Percentiles rank a stretch among this genome's conserved stretches.
phyloP scores from a whole-genome alignment of 495 filamentous ascomycete genomes.

The Achaetomiella virescens region DNA sequence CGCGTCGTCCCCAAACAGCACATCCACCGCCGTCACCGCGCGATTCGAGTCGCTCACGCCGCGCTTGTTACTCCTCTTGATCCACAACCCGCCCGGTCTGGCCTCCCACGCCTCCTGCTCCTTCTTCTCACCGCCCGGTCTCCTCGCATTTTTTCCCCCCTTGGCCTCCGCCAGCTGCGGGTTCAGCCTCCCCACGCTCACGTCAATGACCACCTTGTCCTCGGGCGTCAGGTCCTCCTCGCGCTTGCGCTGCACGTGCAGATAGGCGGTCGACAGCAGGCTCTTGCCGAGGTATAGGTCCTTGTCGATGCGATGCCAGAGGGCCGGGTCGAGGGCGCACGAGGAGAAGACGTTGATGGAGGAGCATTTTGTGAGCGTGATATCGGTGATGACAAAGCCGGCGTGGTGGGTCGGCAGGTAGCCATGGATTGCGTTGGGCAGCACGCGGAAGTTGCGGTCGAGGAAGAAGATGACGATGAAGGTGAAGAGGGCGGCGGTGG shows the following conservation, averaged over 20 bases:
- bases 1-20: constrained; percentile 89
- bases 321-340: constrained; percentile 68
- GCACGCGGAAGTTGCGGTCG: constrained; percentile 73
- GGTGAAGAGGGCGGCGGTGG: constrained; percentile 57
- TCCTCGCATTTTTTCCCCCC: background rate
- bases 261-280: constrained; percentile 71
- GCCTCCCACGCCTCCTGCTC: constrained; percentile 69
- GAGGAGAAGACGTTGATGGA: constrained; percentile 65
- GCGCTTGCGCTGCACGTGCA: constrained; percentile 79
- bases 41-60: constrained; percentile 72
- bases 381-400: constrained; percentile 79
- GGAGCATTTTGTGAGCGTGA: constrained; percentile 75
- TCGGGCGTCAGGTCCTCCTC: constrained; percentile 72
- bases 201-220: constrained; percentile 79
- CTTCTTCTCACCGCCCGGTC: constrained; percentile 20
- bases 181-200: constrained; percentile 71
- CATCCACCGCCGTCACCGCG: constrained; percentile 78
- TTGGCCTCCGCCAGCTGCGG: constrained; percentile 31
- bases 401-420: constrained; percentile 76
- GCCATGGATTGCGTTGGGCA: constrained; percentile 75
- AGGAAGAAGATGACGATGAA: constrained; percentile 67
- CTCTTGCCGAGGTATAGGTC: constrained; percentile 74
- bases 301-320: constrained; percentile 86
- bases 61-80: constrained; percentile 69
- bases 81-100: constrained; percentile 75